Conservation (phyloP, 2,329 filamentous ascomycete species). For the Apiospora marii region DNA sequence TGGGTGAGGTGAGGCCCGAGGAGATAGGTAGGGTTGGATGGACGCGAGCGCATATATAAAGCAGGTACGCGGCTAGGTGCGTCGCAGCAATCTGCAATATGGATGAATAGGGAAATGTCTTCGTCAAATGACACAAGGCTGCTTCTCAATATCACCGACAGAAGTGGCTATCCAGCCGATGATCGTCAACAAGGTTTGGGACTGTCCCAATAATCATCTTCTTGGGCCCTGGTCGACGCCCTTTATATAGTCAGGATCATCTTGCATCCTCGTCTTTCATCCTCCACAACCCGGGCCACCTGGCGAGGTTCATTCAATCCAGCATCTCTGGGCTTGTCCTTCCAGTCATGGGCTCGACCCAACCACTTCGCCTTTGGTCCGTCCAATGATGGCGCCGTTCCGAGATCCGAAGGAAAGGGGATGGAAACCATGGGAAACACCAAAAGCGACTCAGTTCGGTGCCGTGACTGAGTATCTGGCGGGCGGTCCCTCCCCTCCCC, state of each 20-base stretch:
- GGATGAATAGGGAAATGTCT: constrained; percentile 2
- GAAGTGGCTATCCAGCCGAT: constrained; percentile 5
- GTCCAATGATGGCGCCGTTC: constrained; percentile 7
- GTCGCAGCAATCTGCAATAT: neutral
- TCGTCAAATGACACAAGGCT: neutral
- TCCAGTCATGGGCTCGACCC: neutral
- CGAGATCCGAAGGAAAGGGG: neutral
- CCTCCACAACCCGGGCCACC: neutral
- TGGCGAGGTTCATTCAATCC: constrained; percentile 4
- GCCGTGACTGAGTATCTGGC: neutral
- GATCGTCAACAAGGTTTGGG: constrained; percentile 3
- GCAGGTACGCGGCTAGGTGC: constrained; percentile 21
- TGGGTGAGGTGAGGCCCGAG: neutral
- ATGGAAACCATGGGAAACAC: constrained; percentile 23
- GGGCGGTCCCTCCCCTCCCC: neutral
- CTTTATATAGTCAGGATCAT: constrained; percentile 10
- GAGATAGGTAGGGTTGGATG: neutral
- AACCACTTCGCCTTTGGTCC: neutral
- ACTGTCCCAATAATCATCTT: neutral
- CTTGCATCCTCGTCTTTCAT: neutral
- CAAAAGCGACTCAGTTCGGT: constrained; percentile 25
- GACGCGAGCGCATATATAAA: neutral
- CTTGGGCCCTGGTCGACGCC: neutral
- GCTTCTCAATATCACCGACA: neutral
- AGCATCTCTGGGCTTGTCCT: neutral